Conservation (phyloP, 2,329 filamentous ascomycete genomes). For the Diaporthe sp. region DNA sequence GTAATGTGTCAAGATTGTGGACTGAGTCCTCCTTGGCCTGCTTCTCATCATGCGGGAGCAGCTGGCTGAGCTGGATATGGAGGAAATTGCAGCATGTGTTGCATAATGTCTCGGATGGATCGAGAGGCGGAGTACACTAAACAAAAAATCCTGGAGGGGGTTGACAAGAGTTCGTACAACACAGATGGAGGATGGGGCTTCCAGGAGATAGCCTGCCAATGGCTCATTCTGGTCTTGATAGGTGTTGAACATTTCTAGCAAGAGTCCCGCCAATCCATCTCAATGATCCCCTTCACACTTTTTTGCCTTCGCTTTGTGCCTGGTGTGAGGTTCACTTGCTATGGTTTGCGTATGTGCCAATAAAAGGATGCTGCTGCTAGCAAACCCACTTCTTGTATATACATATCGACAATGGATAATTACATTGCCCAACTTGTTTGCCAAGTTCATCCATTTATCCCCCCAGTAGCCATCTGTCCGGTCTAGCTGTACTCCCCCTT, state of each 20-base stretch:
- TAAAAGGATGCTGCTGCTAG: background rate
- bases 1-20: slow-evolving; percentile 33
- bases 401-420: background rate
- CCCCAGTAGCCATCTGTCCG: slow-evolving; percentile 42
- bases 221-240: slow-evolving; percentile 10
- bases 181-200: background rate
- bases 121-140: background rate
- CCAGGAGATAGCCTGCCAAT: background rate
- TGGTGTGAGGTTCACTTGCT: too few relatives aligned
- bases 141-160: slow-evolving; percentile 12
- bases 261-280: slow-evolving; percentile 29
- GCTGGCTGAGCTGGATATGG: slow-evolving; percentile 32
- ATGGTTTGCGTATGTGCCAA: background rate
- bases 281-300: slow-evolving; percentile 22
- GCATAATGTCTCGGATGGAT: slow-evolving; percentile 28
- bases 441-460: background rate
- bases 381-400: background rate
- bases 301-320: background rate
- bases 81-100: slow-evolving; percentile 21
- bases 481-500: slow-evolving; percentile 65
- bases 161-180: background rate
- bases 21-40: slow-evolving; percentile 18
- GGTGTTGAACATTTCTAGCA: slow-evolving; percentile 33
- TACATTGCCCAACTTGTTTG: slow-evolving; percentile 28
- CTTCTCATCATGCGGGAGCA: slow-evolving; percentile 7